These are phyloP conservation scores for Adansonia rubrostipa DNA, from an alignment of 441 rosid species.

Conservation along the genomic window DNA sequence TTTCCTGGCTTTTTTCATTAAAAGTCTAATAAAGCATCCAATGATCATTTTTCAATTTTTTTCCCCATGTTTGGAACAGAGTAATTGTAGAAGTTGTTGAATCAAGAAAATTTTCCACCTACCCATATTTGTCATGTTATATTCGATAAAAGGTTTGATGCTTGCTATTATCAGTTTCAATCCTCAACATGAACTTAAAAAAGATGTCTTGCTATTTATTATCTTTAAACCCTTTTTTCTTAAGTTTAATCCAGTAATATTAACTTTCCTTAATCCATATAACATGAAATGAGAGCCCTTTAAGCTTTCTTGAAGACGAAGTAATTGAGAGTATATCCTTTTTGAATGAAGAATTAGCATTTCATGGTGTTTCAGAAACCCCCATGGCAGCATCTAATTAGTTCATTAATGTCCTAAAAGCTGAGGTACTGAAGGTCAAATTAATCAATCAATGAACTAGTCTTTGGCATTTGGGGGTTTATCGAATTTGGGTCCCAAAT, in stretches of 20 bases:
- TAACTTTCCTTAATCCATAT: not conserved
- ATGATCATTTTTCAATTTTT: not conserved
- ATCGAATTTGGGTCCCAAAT: conserved; percentile 7
- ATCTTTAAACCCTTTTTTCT: no score
- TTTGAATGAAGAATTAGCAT: not conserved
- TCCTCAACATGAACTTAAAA: no score
- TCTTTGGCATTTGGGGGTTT: not conserved
- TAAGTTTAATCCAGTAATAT: not conserved
- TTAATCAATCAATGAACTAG: not conserved
- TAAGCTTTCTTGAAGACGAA: not conserved
- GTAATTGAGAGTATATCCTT: not conserved
- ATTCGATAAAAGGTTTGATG: not conserved
- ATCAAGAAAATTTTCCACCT: not conserved
- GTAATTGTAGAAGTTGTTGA: not conserved
- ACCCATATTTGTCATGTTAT: not conserved
- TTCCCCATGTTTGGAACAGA: not conserved
- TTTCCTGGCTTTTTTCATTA: not conserved
- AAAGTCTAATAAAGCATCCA: not conserved
- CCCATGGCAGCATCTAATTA: not conserved
- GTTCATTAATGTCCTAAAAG: not conserved
- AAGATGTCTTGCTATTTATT: not conserved
- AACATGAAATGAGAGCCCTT: not conserved
- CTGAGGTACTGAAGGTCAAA: not conserved
- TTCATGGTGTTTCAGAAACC: not conserved
- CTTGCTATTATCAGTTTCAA: no score